Conservation (phyloP, 192 early-diverging fungal genomes). For the Fimicolochytrium jonesii region DNA sequence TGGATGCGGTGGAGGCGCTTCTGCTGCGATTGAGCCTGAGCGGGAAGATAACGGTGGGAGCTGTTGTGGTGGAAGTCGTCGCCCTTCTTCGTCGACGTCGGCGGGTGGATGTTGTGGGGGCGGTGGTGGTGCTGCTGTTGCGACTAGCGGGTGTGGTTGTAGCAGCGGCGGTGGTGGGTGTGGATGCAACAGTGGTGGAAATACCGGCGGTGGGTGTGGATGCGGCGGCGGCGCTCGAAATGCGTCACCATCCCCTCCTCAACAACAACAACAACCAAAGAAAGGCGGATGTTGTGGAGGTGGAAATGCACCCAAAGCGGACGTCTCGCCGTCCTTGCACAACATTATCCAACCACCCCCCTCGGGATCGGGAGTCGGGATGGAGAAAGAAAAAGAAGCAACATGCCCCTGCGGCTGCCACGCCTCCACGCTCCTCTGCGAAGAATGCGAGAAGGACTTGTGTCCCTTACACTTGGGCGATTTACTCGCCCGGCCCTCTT, state of each 20-base stretch:
- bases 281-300: conserved; percentile 3
- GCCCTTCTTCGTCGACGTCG: neutral
- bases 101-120: neutral
- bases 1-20: neutral
- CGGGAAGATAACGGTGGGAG: neutral
- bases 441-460: conserved; percentile 6
- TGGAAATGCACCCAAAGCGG: neutral
- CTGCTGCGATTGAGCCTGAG: neutral
- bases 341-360: neutral
- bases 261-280: neutral
- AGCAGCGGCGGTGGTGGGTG: neutral
- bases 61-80: neutral
- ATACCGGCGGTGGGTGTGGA: neutral
- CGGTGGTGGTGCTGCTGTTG: neutral
- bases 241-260: neutral
- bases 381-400: neutral
- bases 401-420: conserved; percentile 12
- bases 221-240: neutral
- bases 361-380: neutral
- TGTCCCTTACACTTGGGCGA: conserved; percentile 5
- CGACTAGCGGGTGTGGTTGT: neutral
- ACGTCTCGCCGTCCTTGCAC: neutral
- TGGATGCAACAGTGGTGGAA: neutral
- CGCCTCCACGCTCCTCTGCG: neutral
- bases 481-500: neutral